Base-by-base conservation (phyloP, 2,329 filamentous ascomycete genomes). In the Diplodia scrobiculata region DNA sequence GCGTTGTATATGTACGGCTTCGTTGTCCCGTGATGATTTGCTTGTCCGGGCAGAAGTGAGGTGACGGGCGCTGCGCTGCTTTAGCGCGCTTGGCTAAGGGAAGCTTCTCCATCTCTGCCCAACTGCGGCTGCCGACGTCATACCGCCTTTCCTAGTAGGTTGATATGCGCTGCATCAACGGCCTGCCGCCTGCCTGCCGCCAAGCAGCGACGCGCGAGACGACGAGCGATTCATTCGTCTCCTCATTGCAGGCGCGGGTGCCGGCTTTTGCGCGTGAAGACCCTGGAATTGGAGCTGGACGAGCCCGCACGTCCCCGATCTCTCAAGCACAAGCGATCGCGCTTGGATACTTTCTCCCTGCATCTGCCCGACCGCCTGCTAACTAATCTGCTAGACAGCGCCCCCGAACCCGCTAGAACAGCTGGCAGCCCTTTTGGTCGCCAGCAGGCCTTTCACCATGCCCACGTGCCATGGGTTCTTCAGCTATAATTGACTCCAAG, bases 1-100 rank as follows among this genome's bases (percentile, higher is more conserved):
- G 65, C 59, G 67, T 52, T 70, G 71, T 70, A 69, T 67, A 75
- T 75, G 73, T 76, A 73, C 64, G 73, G 73, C 71, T 76, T 74
- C 72, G 76, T 71, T 77, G 75, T 72, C 71, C 68, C 62, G 66
- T 64, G 70, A 66, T 77, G 75, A 76, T 76, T 77, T 47, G 63
- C 34, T 21, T 51, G 47, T 17, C 21, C 4, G 47, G 29, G 41
- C 27, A 25, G 27, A 17, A 21, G 58, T 34, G 45, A 62, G 58
- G 58, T 62, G 58, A 62, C 45, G 27, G 21, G 38, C 36, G 55
- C 55, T 60, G 55, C 55, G 21, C 38, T 50, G 36, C 58, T 34
- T 62, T 62, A 62, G 58, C 58, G 58, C 41, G 58, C 58, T 62
- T 62, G 58, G 58, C 58, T 36, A 13, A n/a, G 29, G 36, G 58